Percentiles rank a stretch among this genome's conserved stretches.
These are phyloP conservation scores for Mucuna pruriens DNA, from an alignment of 306 rosid species.

Conservation along the genomic window DNA sequence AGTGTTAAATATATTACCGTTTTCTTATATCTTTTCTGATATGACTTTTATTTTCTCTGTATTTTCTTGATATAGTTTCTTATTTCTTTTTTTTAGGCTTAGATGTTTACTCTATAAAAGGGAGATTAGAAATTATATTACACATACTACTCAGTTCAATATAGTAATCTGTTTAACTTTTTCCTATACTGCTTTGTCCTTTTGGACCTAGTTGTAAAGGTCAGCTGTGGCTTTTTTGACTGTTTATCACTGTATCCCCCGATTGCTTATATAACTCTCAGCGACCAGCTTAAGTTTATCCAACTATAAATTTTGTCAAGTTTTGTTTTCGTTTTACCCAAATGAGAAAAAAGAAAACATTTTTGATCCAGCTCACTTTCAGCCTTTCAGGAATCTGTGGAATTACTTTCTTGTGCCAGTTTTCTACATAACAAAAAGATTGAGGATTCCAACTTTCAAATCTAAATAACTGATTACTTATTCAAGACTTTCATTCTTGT, in stretches of 20 bases:
- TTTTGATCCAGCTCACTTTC: constrained; percentile 3
- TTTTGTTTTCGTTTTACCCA: constrained; percentile 6
- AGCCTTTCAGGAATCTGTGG: not conserved
- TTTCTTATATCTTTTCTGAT: too few relatives aligned
- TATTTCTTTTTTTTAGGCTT: too few relatives aligned
- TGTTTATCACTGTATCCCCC: constrained; percentile 10
- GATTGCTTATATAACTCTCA: constrained; percentile 29
- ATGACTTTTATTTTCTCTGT: too few relatives aligned
- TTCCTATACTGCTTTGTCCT: constrained; percentile 4
- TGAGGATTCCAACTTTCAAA: constrained; percentile 26
- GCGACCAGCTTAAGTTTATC: constrained; percentile 17
- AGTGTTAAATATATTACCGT: too few relatives aligned
- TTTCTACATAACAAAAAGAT: not conserved
- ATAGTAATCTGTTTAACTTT: too few relatives aligned
- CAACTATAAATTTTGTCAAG: not conserved
- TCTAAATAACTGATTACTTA: constrained; percentile 17
- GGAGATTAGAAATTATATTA: too few relatives aligned
- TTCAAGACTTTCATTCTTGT: constrained; percentile 15
- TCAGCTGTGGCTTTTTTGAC: constrained; percentile 24
- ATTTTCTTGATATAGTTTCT: too few relatives aligned
- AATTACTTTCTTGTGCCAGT: constrained; percentile 14
- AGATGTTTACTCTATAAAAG: too few relatives aligned
- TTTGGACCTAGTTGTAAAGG: constrained; percentile 12
- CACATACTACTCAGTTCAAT: too few relatives aligned
- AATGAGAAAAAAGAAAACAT: constrained; percentile 24